phyloP scores from a whole-genome alignment of 1,284 basidiomycete genomes.

The Golubevia sp. region DNA sequence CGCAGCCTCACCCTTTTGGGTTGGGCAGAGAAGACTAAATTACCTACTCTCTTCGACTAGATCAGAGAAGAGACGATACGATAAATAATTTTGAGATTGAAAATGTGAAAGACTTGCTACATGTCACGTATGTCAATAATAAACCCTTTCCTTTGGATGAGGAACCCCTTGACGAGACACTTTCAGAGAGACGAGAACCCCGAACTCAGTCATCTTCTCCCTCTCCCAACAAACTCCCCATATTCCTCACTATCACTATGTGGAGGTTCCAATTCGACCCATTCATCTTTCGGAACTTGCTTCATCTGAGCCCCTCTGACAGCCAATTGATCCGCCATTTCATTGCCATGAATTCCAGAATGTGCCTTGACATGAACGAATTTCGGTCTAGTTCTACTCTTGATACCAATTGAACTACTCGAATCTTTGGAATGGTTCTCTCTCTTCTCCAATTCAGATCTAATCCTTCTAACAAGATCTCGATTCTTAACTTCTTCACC shows the following conservation, averaged over 20 bases:
- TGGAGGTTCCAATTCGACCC: not conserved
- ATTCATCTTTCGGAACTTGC: not conserved
- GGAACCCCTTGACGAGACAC: too few species aligned
- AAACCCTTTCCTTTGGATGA: too few species aligned
- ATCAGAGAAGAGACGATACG: too few species aligned
- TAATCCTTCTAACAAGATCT: slow-evolving; percentile 69
- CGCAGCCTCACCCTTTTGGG: too few species aligned
- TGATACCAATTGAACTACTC: too few species aligned
- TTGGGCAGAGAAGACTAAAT: too few species aligned
- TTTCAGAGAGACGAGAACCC: too few species aligned
- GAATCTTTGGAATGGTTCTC: slow-evolving; percentile 12
- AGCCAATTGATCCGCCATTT: slow-evolving; percentile 75
- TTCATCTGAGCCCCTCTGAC: slow-evolving; percentile 65
- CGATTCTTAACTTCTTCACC: slow-evolving; percentile 71
- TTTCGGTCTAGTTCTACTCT: slow-evolving; percentile 37
- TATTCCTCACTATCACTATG: not conserved
- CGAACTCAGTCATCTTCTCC: too few species aligned
- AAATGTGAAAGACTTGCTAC: too few species aligned
- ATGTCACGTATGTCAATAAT: too few species aligned
- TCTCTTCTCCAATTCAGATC: slow-evolving; percentile 20
- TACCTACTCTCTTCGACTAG: too few species aligned
- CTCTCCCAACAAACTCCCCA: not conserved
- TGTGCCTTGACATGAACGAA: slow-evolving; percentile 76
- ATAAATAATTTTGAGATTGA: too few species aligned
- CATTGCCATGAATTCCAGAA: slow-evolving; percentile 74